Evolutionary conservation across 1,284 basidiomycete genomes (phyloP).

Genomic region (Fistulina hepatica): DNA sequence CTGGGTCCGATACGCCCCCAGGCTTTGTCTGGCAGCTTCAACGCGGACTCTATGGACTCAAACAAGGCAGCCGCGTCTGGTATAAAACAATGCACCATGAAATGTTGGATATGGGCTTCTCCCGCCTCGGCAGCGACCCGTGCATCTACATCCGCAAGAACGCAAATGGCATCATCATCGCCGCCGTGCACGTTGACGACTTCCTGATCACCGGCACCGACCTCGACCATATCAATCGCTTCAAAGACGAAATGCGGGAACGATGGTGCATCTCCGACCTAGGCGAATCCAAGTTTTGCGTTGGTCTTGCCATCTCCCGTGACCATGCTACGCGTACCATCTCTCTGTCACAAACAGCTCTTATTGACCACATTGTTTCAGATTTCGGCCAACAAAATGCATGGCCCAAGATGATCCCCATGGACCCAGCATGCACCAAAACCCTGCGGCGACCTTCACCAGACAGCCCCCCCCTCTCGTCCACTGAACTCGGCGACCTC

Average conservation of each 20-base stretch:
- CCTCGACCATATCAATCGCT: constrained; percentile 19
- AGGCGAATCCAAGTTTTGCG: constrained; percentile 15
- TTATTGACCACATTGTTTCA: constrained; percentile 27
- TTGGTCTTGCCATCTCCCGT: constrained; percentile 25
- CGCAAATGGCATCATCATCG: constrained; percentile 7
- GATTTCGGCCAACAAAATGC: constrained; percentile 24
- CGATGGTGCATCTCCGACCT: constrained; percentile 26
- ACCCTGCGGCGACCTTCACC: constrained; percentile 10
- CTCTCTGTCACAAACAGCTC: constrained; percentile 26
- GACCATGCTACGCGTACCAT: constrained; percentile 19
- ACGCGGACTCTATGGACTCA: constrained; percentile 30
- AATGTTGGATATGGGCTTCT: constrained; percentile 19
- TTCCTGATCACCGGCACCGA: constrained; percentile 23
- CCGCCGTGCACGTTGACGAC: constrained; percentile 17
- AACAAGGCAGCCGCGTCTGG: constrained; percentile 27
- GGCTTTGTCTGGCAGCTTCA: constrained; percentile 26
- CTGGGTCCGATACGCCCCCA: no score
- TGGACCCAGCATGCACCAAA: constrained; percentile 20
- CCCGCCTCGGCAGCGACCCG: constrained; percentile 13
- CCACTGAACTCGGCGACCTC: constrained; percentile 9
- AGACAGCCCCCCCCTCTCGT: constrained; percentile 1
- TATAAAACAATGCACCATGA: constrained; percentile 24
- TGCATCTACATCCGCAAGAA: constrained; percentile 15
- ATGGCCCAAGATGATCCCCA: constrained; percentile 21
- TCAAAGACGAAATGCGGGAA: constrained; percentile 21